Conservation (phyloP, 2,329 filamentous ascomycete species). For the Claviceps pazoutovae region DNA sequence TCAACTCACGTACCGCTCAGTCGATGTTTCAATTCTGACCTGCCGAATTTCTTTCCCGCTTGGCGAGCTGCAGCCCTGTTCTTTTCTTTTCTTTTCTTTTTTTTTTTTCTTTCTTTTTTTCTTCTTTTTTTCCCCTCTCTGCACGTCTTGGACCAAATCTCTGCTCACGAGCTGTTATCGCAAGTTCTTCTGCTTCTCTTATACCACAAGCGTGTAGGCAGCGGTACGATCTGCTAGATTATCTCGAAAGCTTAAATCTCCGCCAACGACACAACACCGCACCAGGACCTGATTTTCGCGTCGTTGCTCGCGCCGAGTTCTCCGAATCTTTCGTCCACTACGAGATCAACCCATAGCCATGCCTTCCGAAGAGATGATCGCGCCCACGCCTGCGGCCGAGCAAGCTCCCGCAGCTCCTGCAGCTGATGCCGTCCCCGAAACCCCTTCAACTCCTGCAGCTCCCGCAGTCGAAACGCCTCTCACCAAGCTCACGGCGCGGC, state of each 20-base stretch:
- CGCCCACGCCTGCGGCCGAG: background rate
- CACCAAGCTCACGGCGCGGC: slow-evolving; percentile 39
- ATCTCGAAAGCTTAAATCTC: background rate
- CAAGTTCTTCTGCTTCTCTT: too few species aligned
- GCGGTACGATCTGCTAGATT: background rate
- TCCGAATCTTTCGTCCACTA: background rate
- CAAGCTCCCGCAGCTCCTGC: slow-evolving; percentile 9
- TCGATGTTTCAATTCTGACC: too few species aligned
- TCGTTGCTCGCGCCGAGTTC: background rate
- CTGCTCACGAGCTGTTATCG: too few species aligned
- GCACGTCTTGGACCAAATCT: too few species aligned
- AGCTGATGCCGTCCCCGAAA: slow-evolving; percentile 6
- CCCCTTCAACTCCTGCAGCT: slow-evolving; percentile 5
- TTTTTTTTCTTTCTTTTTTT: too few species aligned
- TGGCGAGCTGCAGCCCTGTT: too few species aligned
- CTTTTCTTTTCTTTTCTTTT: too few species aligned
- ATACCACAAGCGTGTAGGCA: too few species aligned
- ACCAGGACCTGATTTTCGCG: background rate
- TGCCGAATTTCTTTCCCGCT: too few species aligned
- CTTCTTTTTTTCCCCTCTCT: too few species aligned
- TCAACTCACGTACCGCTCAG: too few species aligned
- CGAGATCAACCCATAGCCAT: slow-evolving; percentile 1
- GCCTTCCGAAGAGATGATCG: slow-evolving; percentile 14
- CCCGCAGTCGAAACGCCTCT: slow-evolving; percentile 25
- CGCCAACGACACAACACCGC: background rate